Base-by-base conservation (phyloP, 257 asterid species). In the Solanum microdontum region DNA sequence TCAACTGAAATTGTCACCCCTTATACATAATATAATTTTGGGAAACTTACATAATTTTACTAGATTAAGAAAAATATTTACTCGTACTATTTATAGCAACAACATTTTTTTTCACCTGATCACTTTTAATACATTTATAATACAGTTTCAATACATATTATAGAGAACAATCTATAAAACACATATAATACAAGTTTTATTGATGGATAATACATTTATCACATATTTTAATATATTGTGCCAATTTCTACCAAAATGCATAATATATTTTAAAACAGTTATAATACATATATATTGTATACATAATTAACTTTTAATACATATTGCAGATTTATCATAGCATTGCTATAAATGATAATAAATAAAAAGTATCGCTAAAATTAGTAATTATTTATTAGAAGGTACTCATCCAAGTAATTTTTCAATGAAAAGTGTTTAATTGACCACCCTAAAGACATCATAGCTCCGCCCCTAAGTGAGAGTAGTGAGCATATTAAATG, bases 371-470 rank as follows among this genome's bases (percentile, higher is more conserved):
- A 51, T 55, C 4, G 1, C n/a, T 6, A 55, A 17, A 55, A 55
- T 55, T 2, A 55, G 0, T 55, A 17, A 51, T 17, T 51, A 15
- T 6, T 55, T 55, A 17, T 55, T 6, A 55, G 21, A 17, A 6
- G 0, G 3, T 6, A 55, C 21, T 17, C 9, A 17, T 51, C 4
- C 10, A 17, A 17, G 0, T 51, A 15, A 5, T 15, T 51, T 51
- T 51, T 51, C 0, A 2, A 51, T 51, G 2, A 6, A 6, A 0
- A 51, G 0, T 17, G 4, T 17, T 3, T 3, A 17, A 2, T 51
- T 51, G 8, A 17, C n/a, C 62, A 51, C n/a, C 6, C 17, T 5
- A 1, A 51, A 17, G 62, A 51, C n/a, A 51, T 9, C 10, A n/a
- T 51, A 51, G 62, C 62, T 51, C n/a, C n/a, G 4, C 4, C n/a